A percentile compares a stretch with the other conserved stretches of the same genome.
Evolutionary conservation across 768 basidiomycete genomes (phyloP).

Genomic region (Nevesoporus exiguus): DNA sequence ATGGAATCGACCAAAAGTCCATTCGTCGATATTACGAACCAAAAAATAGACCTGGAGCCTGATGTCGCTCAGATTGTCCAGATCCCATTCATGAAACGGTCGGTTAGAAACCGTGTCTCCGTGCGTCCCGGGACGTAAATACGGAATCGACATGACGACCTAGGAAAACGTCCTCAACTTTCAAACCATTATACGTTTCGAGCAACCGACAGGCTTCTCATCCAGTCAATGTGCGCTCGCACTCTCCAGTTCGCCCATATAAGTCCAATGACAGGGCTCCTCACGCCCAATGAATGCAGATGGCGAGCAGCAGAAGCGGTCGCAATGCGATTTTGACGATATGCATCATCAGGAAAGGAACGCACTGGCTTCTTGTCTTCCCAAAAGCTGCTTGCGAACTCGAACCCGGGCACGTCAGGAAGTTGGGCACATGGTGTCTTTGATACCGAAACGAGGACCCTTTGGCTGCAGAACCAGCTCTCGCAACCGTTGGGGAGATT

Average conservation of each 20-base stretch:
- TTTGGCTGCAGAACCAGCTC: constrained; percentile 36
- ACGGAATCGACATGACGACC: constrained; percentile 51
- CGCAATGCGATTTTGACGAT: constrained; percentile 56
- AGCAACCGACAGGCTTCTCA: constrained; percentile 33
- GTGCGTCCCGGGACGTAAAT: constrained; percentile 24
- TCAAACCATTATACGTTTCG: not conserved
- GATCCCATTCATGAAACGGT: constrained; percentile 48
- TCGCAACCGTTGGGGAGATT: constrained; percentile 35
- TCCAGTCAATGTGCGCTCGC: constrained; percentile 54
- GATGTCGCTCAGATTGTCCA: constrained; percentile 44
- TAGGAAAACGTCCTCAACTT: constrained; percentile 16
- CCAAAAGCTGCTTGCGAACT: constrained; percentile 54
- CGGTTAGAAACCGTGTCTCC: constrained; percentile 14
- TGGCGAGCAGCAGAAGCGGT: constrained; percentile 50
- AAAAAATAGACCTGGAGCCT: constrained; percentile 49
- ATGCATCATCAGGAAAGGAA: constrained; percentile 47
- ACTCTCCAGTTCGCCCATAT: constrained; percentile 53
- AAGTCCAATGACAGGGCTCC: constrained; percentile 49
- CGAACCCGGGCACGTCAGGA: constrained; percentile 46
- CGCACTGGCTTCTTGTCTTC: constrained; percentile 60
- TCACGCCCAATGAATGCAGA: constrained; percentile 44
- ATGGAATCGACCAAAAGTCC: constrained; percentile 45
- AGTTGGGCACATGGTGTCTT: constrained; percentile 47
- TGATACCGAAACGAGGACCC: constrained; percentile 51
- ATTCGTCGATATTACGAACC: constrained; percentile 50